Conservation (phyloP, 2,329 filamentous ascomycete genomes). For the Diaporthe citrichinensis region DNA sequence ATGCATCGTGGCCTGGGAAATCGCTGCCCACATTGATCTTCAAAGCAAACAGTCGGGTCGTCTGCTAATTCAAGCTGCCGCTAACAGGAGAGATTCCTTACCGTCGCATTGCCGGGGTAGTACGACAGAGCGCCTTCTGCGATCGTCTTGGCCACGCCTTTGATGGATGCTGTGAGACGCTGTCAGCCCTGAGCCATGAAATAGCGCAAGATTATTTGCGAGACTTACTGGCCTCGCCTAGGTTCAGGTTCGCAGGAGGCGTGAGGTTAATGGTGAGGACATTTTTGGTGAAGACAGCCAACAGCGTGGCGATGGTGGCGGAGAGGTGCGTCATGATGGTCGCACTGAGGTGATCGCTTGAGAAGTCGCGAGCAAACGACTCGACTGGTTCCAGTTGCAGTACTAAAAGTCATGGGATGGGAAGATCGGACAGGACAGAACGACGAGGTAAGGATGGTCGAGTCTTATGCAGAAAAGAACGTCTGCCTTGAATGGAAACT, state of each 20-base stretch:
- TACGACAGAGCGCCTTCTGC: slow-evolving; percentile 74
- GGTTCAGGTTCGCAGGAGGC: slow-evolving; percentile 53
- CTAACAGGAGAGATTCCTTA: slow-evolving; percentile 46
- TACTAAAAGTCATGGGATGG: neutral
- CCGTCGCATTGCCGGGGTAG: slow-evolving; percentile 69
- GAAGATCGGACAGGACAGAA: neutral
- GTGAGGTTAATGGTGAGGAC: slow-evolving; percentile 41
- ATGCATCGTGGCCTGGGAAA: neutral
- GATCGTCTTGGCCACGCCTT: slow-evolving; percentile 71
- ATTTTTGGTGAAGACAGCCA: slow-evolving; percentile 43
- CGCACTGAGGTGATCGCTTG: neutral
- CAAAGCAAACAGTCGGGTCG: slow-evolving; percentile 6
- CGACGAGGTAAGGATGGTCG: neutral
- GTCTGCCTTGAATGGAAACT: neutral
- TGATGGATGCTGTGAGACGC: slow-evolving; percentile 68
- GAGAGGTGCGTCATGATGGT: slow-evolving; percentile 39
- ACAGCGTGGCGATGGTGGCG: slow-evolving; percentile 42
- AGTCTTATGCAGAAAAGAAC: neutral
- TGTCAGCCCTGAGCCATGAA: slow-evolving; percentile 40
- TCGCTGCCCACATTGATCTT: neutral
- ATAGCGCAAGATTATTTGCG: no score
- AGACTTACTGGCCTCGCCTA: slow-evolving; percentile 53
- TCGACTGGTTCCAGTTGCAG: neutral
- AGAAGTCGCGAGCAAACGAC: neutral
- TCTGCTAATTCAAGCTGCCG: neutral